Evolutionary conservation across 495 filamentous ascomycete genomes (phyloP).

Genomic region (Thozetella sp.): DNA sequence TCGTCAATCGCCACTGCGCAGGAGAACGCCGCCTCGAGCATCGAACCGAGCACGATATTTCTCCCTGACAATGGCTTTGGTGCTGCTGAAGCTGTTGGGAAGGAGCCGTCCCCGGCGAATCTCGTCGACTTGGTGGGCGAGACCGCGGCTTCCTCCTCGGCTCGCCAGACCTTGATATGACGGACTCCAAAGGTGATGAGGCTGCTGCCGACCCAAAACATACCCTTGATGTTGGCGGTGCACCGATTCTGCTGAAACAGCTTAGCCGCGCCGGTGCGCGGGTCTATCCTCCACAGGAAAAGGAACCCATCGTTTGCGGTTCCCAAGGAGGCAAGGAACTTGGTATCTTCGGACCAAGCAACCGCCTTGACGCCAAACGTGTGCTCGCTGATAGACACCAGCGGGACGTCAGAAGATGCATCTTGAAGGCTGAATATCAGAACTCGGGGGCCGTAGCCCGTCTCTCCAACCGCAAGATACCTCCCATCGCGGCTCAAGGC

Average conservation of each 20-base stretch:
- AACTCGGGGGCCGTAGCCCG: slow-evolving; percentile 89
- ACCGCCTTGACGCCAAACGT: slow-evolving; percentile 86
- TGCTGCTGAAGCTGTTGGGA: slow-evolving; percentile 26
- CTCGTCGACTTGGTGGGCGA: slow-evolving; percentile 50
- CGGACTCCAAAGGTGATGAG: slow-evolving; percentile 75
- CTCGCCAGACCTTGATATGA: slow-evolving; percentile 92
- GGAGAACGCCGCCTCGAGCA: slow-evolving; percentile 84
- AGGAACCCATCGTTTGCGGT: slow-evolving; percentile 91
- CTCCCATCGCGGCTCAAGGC: slow-evolving; percentile 88
- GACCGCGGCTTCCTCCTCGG: slow-evolving; percentile 59
- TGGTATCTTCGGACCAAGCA: slow-evolving; percentile 86
- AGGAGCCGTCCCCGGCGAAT: slow-evolving; percentile 38
- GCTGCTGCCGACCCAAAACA: slow-evolving; percentile 81
- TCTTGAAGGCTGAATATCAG: slow-evolving; percentile 86
- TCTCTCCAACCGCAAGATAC: slow-evolving; percentile 92
- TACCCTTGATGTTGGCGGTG: slow-evolving; percentile 77
- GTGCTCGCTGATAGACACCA: slow-evolving; percentile 88
- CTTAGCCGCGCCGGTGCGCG: slow-evolving; percentile 79
- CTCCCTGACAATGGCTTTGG: slow-evolving; percentile 59
- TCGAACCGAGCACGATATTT: slow-evolving; percentile 72
- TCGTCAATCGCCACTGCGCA: slow-evolving; percentile 75
- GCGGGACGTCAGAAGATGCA: slow-evolving; percentile 73
- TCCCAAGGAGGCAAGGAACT: slow-evolving; percentile 86
- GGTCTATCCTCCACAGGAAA: slow-evolving; percentile 85
- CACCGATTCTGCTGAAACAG: slow-evolving; percentile 94